Conservation (phyloP, 768 basidiomycete species). For the Pisolithus sp. region DNA sequence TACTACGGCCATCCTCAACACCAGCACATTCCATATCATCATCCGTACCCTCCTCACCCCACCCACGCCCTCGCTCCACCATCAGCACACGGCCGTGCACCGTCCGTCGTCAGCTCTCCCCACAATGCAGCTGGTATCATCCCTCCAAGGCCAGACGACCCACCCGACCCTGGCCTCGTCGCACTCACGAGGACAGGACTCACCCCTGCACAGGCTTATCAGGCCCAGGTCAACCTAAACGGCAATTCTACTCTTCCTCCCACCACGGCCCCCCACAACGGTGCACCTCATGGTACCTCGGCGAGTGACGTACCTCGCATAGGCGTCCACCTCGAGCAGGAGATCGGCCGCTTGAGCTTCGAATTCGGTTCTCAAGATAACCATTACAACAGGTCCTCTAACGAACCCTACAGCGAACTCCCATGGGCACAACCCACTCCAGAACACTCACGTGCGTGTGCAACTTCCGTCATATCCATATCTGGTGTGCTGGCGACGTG, state of each 20-base stretch:
- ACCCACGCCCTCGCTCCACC: constrained; percentile 33
- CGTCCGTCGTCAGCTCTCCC: constrained; percentile 44
- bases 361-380: constrained; percentile 40
- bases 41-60: constrained; percentile 15
- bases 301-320: constrained; percentile 32
- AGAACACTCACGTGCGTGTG: constrained; percentile 39
- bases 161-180: constrained; percentile 42
- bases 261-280: constrained; percentile 23
- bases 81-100: constrained; percentile 37
- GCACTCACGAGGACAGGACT: constrained; percentile 44
- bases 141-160: constrained; percentile 42
- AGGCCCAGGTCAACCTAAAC: constrained; percentile 61
- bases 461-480: constrained; percentile 16
- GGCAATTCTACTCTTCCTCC: constrained; percentile 29
- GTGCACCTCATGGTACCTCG: constrained; percentile 15
- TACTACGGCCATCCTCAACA: constrained; percentile 16
- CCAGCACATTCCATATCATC: constrained; percentile 12
- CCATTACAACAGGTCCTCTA: constrained; percentile 32
- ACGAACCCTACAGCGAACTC: constrained; percentile 49
- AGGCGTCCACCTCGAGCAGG: constrained; percentile 42
- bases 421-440: constrained; percentile 40
- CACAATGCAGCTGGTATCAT: constrained; percentile 36
- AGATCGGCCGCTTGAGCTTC: constrained; percentile 52
- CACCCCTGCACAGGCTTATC: constrained; percentile 77
- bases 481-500: constrained; percentile 21